Base-by-base conservation (phyloP, 2,329 filamentous ascomycete species). In the Claviceps sp. region DNA sequence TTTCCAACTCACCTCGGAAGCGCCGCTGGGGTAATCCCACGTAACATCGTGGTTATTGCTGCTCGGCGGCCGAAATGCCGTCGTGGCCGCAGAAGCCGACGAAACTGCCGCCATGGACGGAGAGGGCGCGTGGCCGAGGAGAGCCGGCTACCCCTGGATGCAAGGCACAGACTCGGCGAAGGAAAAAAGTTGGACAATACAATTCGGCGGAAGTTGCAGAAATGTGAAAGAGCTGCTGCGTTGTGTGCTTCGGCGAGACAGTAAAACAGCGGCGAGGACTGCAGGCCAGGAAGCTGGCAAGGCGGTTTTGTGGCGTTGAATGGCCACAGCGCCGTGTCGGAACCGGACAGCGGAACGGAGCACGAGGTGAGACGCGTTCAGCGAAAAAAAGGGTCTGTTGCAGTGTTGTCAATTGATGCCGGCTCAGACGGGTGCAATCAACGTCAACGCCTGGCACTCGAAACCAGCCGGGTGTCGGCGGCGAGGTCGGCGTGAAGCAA, bases 91-190 rank as follows among this genome's bases (percentile, higher is more conserved):
- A 55, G 72, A 71, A 58, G 67, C 68, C 58, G 74, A 66, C 58
- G 76, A 75, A 64, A 79, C 72, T 62, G 74, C 70, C 60, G 76
- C 72, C 77, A 79, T 79, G 30, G 44, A 56, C 54, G 55, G 55
- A 55, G 50, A 55, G 50, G 54, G 45, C 50, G 52, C 50, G 56
- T 48, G 53, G 52, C 50, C 50, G 48, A 30, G 50, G 59, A 59
- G 57, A 56, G 62, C 63, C 62, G 14, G 58, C 62, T 55, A 60
- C 60, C 63, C 60, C 56, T 59, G 9, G 30, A 34, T 34, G 30
- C 30, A 34, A 34, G 30, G 30, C 9, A 34, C 30, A 34, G 30
- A 34, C 20, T 46, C 20, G 16, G 24, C 18, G 18, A 41, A 41
- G 18, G 9, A 14, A n/a, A 41, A 18, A 20, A 11, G 38, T n/a